A percentile compares a stretch with the other conserved stretches of the same genome.
Evolutionary conservation across 2,329 filamentous ascomycete species (phyloP).

Genomic region (Calcarisporium arbuscula): DNA sequence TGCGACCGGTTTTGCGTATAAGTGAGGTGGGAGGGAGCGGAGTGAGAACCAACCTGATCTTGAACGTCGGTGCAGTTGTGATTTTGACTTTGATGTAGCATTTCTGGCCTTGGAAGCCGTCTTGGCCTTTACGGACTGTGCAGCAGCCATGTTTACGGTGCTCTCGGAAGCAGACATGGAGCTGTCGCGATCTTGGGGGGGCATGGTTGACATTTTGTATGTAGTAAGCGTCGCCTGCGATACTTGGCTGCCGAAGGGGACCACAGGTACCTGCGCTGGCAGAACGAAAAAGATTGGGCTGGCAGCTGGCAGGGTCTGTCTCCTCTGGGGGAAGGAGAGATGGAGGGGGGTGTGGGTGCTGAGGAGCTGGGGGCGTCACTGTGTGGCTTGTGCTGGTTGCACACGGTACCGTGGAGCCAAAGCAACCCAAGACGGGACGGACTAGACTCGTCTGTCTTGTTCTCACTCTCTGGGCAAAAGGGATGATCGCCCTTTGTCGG

Average conservation of each 20-base stretch:
- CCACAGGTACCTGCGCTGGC: conserved; percentile 5
- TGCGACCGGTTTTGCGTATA: not conserved
- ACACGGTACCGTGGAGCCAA: too few species aligned
- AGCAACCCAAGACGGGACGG: not conserved
- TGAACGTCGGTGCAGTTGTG: conserved; percentile 89
- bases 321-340: conserved; percentile 18
- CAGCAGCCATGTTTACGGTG: conserved; percentile 54
- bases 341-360: conserved; percentile 9
- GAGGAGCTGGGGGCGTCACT: conserved; percentile 15
- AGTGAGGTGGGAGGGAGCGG: conserved; percentile 1
- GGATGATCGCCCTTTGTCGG: too few species aligned
- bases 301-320: conserved; percentile 22
- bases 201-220: conserved; percentile 64
- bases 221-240: conserved; percentile 29
- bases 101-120: conserved; percentile 41
- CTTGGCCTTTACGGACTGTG: conserved; percentile 54
- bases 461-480: too few species aligned
- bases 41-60: conserved; percentile 70
- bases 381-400: conserved; percentile 10
- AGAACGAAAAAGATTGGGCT: not conserved
- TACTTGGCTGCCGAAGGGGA: too few species aligned
- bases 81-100: conserved; percentile 49
- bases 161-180: conserved; percentile 39
- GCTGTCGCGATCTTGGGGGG: conserved; percentile 52
- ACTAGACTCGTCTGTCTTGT: conserved; percentile 1